phyloP scores from a whole-genome alignment of 2,329 filamentous ascomycete species.

The Triangularia verruculosa region DNA sequence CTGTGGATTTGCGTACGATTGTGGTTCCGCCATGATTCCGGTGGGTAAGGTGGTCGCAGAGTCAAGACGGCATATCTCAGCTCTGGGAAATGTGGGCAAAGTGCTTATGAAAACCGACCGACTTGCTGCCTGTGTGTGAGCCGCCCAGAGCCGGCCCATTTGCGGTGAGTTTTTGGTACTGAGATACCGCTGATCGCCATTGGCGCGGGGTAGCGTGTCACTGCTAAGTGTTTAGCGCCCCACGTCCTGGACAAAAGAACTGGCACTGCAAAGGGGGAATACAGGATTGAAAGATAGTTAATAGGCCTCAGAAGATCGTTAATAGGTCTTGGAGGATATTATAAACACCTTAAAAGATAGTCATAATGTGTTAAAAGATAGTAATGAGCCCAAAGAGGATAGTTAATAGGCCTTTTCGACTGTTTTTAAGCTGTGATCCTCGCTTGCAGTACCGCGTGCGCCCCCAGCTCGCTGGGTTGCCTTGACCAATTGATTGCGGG shows the following conservation, averaged over 20 bases:
- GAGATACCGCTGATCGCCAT: not conserved
- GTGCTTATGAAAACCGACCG: not conserved
- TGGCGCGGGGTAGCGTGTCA: not conserved
- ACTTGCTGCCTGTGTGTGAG: not conserved
- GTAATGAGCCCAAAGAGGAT: too few relatives aligned
- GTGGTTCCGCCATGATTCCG: not conserved
- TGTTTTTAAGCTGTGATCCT: too few relatives aligned
- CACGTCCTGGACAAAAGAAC: too few relatives aligned
- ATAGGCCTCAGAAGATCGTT: too few relatives aligned
- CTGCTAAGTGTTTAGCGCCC: not conserved
- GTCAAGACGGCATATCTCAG: not conserved
- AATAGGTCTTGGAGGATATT: too few relatives aligned
- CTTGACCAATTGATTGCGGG: not conserved
- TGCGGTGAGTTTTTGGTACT: not conserved
- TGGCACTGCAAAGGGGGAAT: too few relatives aligned
- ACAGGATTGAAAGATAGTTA: too few relatives aligned
- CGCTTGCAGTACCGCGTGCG: not conserved
- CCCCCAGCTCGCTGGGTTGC: not conserved
- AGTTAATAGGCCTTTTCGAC: too few relatives aligned
- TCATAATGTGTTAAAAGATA: too few relatives aligned
- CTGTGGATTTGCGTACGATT: not conserved
- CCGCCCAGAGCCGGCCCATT: too few relatives aligned
- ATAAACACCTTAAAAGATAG: too few relatives aligned
- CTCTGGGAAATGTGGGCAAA: not conserved
- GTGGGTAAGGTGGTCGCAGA: not conserved